Percentiles rank a stretch among this genome's conserved stretches.
These are phyloP conservation scores for Ascochyta clinopodiicola DNA, from an alignment of 2,329 filamentous ascomycete species.

Conservation along the genomic window DNA sequence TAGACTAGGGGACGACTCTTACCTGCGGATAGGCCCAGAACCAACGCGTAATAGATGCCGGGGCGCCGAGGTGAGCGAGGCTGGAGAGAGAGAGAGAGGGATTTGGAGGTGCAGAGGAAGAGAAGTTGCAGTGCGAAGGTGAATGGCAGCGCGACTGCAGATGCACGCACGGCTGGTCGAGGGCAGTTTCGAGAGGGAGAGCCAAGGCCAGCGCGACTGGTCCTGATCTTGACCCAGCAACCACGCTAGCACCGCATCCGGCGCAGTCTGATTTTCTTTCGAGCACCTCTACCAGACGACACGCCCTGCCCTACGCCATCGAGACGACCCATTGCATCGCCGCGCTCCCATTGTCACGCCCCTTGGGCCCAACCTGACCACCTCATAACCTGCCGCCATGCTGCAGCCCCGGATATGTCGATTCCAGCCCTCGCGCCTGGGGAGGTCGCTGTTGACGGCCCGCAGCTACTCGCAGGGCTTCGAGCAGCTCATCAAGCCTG, in stretches of 20 bases:
- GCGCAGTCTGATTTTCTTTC: conserved; percentile 40
- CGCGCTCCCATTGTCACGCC: conserved; percentile 20
- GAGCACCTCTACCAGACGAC: conserved; percentile 28
- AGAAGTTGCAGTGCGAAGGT: conserved; percentile 19
- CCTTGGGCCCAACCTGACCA: background rate
- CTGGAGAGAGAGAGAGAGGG: conserved; percentile 7
- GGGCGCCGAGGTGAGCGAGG: conserved; percentile 11
- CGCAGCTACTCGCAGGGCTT: conserved; percentile 59
- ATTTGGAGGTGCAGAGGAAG: background rate
- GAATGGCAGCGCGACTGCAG: conserved; percentile 19
- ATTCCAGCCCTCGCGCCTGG: conserved; percentile 57
- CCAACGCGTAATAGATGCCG: conserved; percentile 33
- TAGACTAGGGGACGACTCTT: conserved; percentile 26
- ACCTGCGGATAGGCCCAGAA: conserved; percentile 13
- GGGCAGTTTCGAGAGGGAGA: conserved; percentile 27
- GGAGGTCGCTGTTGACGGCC: conserved; percentile 54
- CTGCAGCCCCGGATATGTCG: conserved; percentile 70
- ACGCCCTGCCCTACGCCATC: conserved; percentile 31
- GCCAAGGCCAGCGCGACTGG: conserved; percentile 21
- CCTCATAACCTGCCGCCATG: conserved; percentile 54
- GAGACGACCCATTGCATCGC: conserved; percentile 27
- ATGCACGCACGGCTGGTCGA: background rate
- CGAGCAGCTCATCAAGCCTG: conserved; percentile 42
- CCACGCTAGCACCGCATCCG: conserved; percentile 33
- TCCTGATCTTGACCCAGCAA: conserved; percentile 25